Conservation (phyloP, 1,139 yeast species). For the Yamadazyma triangularis region DNA sequence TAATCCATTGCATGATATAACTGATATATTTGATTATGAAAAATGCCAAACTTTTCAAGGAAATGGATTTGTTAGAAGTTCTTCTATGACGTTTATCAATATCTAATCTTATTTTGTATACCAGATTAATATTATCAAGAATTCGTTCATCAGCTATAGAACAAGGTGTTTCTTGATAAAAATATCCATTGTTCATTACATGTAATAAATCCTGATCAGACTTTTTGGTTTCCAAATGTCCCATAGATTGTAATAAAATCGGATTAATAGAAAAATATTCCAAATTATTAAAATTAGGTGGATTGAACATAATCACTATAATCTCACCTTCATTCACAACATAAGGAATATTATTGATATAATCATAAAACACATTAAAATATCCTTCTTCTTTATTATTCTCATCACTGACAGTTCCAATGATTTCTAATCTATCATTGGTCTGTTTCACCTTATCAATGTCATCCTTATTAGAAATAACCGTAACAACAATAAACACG, state of each 20-base stretch:
- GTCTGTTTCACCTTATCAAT: too few species aligned
- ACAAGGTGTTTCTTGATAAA: not conserved
- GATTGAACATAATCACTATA: conserved; percentile 56
- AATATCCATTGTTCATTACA: conserved; percentile 2
- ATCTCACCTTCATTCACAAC: conserved; percentile 3
- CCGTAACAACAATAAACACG: conserved; percentile 23
- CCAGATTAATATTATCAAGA: conserved; percentile 31
- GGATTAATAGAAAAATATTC: conserved; percentile 80
- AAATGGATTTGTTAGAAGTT: conserved; percentile 1
- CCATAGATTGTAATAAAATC: conserved; percentile 58
- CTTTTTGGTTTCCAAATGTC: conserved; percentile 1
- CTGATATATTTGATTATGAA: conserved; percentile 6
- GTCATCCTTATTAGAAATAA: conserved; percentile 2
- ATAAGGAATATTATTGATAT: not conserved
- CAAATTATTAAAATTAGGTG: conserved; percentile 70
- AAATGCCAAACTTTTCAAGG: not conserved
- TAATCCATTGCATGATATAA: conserved; percentile 14
- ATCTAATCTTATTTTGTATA: conserved; percentile 19
- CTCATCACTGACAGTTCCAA: conserved; percentile 1
- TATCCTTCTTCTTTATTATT: not conserved
- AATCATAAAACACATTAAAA: not conserved
- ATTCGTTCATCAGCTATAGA: conserved; percentile 25
- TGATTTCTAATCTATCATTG: not conserved
- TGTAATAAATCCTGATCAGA: too few species aligned
- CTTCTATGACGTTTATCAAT: conserved; percentile 3